phyloP scores from a whole-genome alignment of 2,329 filamentous ascomycete species.

The Ilyonectria robusta region DNA sequence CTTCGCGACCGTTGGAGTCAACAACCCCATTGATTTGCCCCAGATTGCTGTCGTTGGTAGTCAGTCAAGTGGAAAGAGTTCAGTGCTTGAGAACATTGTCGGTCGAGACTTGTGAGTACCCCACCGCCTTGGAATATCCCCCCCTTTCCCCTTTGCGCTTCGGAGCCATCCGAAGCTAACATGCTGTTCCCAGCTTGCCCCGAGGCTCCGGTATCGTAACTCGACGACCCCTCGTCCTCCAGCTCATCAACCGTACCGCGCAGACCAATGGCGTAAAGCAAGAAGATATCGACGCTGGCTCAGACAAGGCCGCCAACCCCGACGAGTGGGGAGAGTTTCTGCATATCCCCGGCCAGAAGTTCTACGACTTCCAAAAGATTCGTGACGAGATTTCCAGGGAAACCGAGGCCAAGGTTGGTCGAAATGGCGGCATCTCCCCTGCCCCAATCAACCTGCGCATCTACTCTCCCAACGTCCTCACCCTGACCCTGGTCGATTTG shows the following conservation, averaged over 20 bases:
- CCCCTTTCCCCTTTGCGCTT: constrained; percentile 26
- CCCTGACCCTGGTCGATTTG: constrained; percentile 95
- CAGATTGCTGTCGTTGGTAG: constrained; percentile 99
- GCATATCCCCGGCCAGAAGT: constrained; percentile 97
- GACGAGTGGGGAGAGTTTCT: constrained; percentile 99
- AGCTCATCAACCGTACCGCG: constrained; percentile 92
- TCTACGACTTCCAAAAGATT: constrained; percentile 98
- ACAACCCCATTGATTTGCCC: constrained; percentile 98
- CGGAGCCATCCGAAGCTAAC: constrained; percentile 30
- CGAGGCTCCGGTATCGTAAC: constrained; percentile 98
- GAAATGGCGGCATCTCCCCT: constrained; percentile 96
- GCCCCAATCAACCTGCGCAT: constrained; percentile 98
- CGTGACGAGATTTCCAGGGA: constrained; percentile 97
- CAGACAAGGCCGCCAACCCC: constrained; percentile 88
- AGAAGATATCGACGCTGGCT: constrained; percentile 74
- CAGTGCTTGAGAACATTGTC: constrained; percentile 98
- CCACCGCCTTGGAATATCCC: constrained; percentile 27
- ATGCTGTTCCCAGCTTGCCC: constrained; percentile 76
- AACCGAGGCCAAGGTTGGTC: constrained; percentile 95
- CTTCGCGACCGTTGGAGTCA: constrained; percentile 97
- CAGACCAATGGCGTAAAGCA: constrained; percentile 81
- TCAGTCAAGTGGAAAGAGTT: constrained; percentile 99
- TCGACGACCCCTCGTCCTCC: constrained; percentile 93
- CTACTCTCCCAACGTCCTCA: constrained; percentile 98
- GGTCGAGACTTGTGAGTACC: constrained; percentile 93